phyloP scores from a whole-genome alignment of 441 rosid genomes.

The Pelargonium fulgidum region DNA sequence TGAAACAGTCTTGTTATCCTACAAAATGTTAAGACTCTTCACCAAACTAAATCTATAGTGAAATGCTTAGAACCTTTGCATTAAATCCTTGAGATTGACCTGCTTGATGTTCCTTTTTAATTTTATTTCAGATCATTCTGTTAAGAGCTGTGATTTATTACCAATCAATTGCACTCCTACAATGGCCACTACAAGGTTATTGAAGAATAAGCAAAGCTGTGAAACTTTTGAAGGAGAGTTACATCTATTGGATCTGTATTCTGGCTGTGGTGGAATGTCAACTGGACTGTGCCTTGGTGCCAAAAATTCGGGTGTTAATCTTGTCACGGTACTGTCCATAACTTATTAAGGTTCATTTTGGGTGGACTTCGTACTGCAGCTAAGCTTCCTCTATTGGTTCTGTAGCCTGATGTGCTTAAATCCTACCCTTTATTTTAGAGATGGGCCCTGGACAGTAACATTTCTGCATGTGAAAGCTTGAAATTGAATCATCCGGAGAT shows the following conservation, averaged over 20 bases:
- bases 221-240: conserved; percentile 22
- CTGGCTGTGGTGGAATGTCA: conserved; percentile 90
- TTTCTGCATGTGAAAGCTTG: conserved; percentile 50
- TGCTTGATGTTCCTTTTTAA: conserved; percentile 12
- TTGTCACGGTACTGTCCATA: conserved; percentile 38
- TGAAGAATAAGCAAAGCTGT: conserved; percentile 15
- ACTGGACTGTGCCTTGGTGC: conserved; percentile 77
- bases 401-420: conserved; percentile 9
- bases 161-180: conserved; percentile 23
- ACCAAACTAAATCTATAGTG: background rate
- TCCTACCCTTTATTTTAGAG: conserved; percentile 26
- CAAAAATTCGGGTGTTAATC: conserved; percentile 40
- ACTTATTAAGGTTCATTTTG: conserved; percentile 4
- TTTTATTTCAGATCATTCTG: conserved; percentile 38
- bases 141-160: conserved; percentile 26
- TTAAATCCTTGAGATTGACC: conserved; percentile 12
- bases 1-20: background rate
- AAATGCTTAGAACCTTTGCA: background rate
- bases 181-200: conserved; percentile 14
- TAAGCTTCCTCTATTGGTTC: conserved; percentile 20
- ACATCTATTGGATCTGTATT: conserved; percentile 54
- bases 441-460: conserved; percentile 73
- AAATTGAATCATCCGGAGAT: conserved; percentile 58
- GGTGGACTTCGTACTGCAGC: conserved; percentile 13
- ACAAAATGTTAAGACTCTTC: background rate